Evolutionary conservation across 768 basidiomycete species (phyloP).

Genomic region (Naganishia friedmannii): DNA sequence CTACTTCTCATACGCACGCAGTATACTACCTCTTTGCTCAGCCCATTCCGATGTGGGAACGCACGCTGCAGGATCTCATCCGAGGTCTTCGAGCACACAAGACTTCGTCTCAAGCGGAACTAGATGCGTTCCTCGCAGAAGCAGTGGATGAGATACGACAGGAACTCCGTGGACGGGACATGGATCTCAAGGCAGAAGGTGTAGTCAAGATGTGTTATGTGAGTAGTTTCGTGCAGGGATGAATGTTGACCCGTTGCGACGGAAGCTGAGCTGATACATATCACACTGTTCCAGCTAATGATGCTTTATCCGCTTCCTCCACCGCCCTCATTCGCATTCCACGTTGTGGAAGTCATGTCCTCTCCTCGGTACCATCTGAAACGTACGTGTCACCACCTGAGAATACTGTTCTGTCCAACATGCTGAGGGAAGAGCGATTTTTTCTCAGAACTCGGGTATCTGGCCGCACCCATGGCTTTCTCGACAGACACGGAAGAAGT

Average conservation of each 20-base stretch:
- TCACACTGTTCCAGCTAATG: constrained; percentile 66
- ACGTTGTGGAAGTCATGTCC: constrained; percentile 97
- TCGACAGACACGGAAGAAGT: constrained; percentile 91
- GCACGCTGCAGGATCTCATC: constrained; percentile 90
- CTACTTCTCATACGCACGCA: no score
- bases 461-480: constrained; percentile 88
- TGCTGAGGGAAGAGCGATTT: no score
- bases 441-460: constrained; percentile 74
- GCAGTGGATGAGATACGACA: constrained; percentile 62
- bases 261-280: not conserved
- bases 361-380: constrained; percentile 87
- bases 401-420: not conserved
- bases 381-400: constrained; percentile 42
- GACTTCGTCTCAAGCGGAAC: constrained; percentile 83
- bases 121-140: constrained; percentile 69
- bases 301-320: constrained; percentile 87
- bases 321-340: constrained; percentile 89
- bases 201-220: constrained; percentile 96
- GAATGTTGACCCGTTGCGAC: not conserved
- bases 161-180: constrained; percentile 89
- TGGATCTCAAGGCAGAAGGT: constrained; percentile 93
- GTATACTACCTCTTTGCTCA: no score
- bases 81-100: constrained; percentile 93
- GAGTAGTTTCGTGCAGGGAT: constrained; percentile 52
- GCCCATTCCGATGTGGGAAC: constrained; percentile 78